These are phyloP conservation scores for Oenanthe javanica DNA, from an alignment of 140 eudicot species.

Conservation along the genomic window DNA sequence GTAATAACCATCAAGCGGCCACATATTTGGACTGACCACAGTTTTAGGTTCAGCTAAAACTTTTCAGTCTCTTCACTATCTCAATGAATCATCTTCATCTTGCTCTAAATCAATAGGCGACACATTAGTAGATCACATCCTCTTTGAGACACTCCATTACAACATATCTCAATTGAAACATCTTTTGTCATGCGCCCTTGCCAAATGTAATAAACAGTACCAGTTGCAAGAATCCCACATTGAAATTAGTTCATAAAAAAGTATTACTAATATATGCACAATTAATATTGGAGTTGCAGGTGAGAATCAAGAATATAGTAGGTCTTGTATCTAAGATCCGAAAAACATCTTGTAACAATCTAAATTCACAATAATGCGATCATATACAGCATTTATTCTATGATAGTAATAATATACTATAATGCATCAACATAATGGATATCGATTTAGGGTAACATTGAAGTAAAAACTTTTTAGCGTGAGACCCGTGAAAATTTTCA, in stretches of 20 bases:
- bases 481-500: too few relatives aligned
- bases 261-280: neutral
- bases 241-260: neutral
- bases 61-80: neutral
- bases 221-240: neutral
- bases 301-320: neutral
- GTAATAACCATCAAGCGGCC: too few relatives aligned
- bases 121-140: constrained; percentile 35
- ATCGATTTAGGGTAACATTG: neutral
- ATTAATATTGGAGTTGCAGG: neutral
- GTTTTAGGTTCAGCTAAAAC: neutral
- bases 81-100: neutral
- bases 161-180: constrained; percentile 45
- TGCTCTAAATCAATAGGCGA: neutral
- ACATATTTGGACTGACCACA: too few relatives aligned
- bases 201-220: constrained; percentile 40
- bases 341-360: neutral
- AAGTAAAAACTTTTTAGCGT: too few relatives aligned
- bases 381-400: neutral
- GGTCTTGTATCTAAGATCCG: neutral
- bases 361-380: neutral
- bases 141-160: constrained; percentile 55
- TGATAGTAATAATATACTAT: neutral
- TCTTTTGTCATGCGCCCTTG: constrained; percentile 32
- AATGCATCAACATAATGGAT: neutral